Conservation (phyloP, 1,139 yeast species). For the Barnettozyma hawaiiensis region DNA sequence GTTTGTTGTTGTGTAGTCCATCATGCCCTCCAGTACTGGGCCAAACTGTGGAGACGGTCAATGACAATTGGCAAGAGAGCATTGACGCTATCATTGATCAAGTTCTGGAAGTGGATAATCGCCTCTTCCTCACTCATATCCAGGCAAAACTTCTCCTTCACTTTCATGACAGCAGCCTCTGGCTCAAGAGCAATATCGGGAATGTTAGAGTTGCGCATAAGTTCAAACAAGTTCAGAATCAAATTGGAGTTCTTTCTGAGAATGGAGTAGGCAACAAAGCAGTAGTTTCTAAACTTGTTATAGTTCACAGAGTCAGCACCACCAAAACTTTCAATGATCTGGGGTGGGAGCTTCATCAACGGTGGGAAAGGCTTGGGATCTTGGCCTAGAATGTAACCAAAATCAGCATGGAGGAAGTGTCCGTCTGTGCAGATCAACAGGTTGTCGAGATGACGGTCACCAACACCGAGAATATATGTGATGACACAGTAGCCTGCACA, state of each 20-base stretch:
- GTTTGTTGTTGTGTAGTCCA: too few relatives aligned
- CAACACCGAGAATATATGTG: slow-evolving; percentile 90
- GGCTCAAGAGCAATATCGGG: slow-evolving; percentile 81
- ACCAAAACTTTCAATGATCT: slow-evolving; percentile 97
- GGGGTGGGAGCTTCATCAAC: slow-evolving; percentile 94
- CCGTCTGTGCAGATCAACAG: slow-evolving; percentile 68
- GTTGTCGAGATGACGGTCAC: slow-evolving; percentile 94
- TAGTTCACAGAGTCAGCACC: slow-evolving; percentile 84
- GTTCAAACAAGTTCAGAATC: slow-evolving; percentile 82
- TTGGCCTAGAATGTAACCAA: slow-evolving; percentile 91
- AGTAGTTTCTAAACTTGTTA: slow-evolving; percentile 80
- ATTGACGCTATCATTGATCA: slow-evolving; percentile 89
- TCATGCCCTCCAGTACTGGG: slow-evolving; percentile 94
- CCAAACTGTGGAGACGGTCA: slow-evolving; percentile 89
- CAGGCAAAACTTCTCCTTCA: slow-evolving; percentile 87
- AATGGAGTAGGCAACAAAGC: slow-evolving; percentile 91
- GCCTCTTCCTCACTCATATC: slow-evolving; percentile 96
- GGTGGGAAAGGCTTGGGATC: slow-evolving; percentile 99
- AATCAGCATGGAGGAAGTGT: slow-evolving; percentile 94
- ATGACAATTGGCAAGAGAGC: slow-evolving; percentile 93
- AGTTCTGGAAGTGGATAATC: slow-evolving; percentile 83
- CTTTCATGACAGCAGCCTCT: slow-evolving; percentile 75
- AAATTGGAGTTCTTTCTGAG: slow-evolving; percentile 84
- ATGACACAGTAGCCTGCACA: slow-evolving; percentile 98
- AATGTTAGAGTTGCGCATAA: slow-evolving; percentile 91